Conservation (phyloP, 2,329 filamentous ascomycete species). For the Colletotrichum siamense region DNA sequence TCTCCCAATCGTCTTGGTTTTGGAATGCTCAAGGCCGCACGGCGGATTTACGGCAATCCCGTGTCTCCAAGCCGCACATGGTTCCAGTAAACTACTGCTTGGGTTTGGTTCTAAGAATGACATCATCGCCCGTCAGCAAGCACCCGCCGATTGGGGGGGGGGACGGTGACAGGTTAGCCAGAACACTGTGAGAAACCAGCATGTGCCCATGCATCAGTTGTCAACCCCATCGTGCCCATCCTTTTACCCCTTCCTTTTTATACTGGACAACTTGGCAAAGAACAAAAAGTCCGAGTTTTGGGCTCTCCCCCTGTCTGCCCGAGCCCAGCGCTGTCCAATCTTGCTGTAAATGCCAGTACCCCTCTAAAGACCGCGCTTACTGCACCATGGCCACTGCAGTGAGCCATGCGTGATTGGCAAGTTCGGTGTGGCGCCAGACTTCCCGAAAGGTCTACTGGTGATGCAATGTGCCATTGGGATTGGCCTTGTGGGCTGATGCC, state of each 20-base stretch:
- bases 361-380: background rate
- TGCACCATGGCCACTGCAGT: background rate
- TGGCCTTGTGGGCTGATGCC: background rate
- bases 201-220: background rate
- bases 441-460: background rate
- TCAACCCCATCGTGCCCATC: background rate
- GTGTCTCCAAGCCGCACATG: background rate
- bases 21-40: background rate
- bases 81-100: background rate
- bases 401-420: background rate
- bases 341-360: background rate
- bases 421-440: background rate
- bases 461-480: background rate
- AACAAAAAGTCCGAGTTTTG: background rate
- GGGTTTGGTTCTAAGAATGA: background rate
- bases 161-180: background rate
- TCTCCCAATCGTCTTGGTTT: background rate
- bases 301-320: background rate
- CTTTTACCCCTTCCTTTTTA: background rate
- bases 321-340: background rate
- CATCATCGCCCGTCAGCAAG: background rate
- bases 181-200: background rate
- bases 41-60: background rate
- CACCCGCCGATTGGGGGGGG: background rate
- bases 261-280: background rate